These are phyloP conservation scores for Alternaria panax DNA, from an alignment of 2,329 filamentous ascomycete species.

Conservation along the genomic window DNA sequence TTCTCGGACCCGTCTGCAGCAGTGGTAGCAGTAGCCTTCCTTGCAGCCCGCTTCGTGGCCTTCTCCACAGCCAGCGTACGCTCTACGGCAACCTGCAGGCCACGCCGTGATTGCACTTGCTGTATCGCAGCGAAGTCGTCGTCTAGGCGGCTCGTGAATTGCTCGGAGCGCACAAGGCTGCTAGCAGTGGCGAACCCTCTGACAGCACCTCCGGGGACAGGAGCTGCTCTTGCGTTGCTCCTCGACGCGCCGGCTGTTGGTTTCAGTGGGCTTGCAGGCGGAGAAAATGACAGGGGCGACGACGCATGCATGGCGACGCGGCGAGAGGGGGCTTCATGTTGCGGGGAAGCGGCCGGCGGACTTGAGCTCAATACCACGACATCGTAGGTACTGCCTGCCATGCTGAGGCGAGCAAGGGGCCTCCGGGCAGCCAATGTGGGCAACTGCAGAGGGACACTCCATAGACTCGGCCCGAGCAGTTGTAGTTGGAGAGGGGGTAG, in stretches of 20 bases:
- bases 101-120: conserved; percentile 9
- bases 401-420: conserved; percentile 25
- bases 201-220: conserved; percentile 32
- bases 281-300: conserved; percentile 35
- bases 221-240: conserved; percentile 35
- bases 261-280: conserved; percentile 25
- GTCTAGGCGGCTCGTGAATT: conserved; percentile 31
- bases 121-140: conserved; percentile 15
- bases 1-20: conserved; percentile 19
- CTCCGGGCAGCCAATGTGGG: conserved; percentile 12
- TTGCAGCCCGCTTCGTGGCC: conserved; percentile 24
- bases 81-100: conserved; percentile 2
- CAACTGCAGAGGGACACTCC: conserved; percentile 1
- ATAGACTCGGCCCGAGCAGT: conserved; percentile 2
- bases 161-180: conserved; percentile 41
- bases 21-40: conserved; percentile 8
- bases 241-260: conserved; percentile 34
- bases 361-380: conserved; percentile 44
- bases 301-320: conserved; percentile 40
- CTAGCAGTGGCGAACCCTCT: conserved; percentile 47
- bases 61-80: conserved; percentile 17
- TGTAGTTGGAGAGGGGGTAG: neutral
- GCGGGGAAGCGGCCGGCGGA: conserved; percentile 38
- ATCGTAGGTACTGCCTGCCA: conserved; percentile 36
- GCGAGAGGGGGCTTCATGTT: conserved; percentile 27